phyloP scores from a whole-genome alignment of 306 rosid genomes.

The Fragaria iinumae region DNA sequence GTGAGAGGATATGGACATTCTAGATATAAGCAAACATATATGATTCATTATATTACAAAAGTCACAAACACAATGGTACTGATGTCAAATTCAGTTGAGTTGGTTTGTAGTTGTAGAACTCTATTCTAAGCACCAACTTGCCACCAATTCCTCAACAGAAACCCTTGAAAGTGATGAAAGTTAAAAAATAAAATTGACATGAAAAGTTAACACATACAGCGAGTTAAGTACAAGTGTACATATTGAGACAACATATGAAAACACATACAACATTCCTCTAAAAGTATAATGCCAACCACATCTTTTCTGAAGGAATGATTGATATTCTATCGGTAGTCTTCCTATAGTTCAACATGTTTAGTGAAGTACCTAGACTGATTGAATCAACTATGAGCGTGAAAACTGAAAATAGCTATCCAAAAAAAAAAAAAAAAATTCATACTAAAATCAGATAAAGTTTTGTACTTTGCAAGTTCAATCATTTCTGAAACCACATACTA shows the following conservation, averaged over 20 bases:
- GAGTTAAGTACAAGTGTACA: background rate
- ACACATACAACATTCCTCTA: background rate
- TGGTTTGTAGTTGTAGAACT: background rate
- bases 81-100: conserved; percentile 14
- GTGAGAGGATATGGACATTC: conserved; percentile 20
- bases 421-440: background rate
- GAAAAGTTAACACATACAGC: background rate
- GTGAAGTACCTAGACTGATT: background rate
- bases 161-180: background rate
- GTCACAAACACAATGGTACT: conserved; percentile 7
- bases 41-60: conserved; percentile 21
- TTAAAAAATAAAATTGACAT: background rate
- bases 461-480: background rate
- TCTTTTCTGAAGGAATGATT: background rate
- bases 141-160: background rate
- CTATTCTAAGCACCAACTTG: background rate
- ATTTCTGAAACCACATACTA: background rate
- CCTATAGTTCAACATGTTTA: background rate
- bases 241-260: background rate
- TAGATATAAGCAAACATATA: conserved; percentile 4
- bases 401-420: background rate
- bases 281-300: background rate
- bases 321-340: background rate
- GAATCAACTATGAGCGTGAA: background rate
- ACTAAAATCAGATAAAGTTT: background rate